Evolutionary conservation across 2,329 filamentous ascomycete species (phyloP), one percentile per base, ranked within the genome.

Genomic region (Ambrosiella cleistominuta): DNA sequence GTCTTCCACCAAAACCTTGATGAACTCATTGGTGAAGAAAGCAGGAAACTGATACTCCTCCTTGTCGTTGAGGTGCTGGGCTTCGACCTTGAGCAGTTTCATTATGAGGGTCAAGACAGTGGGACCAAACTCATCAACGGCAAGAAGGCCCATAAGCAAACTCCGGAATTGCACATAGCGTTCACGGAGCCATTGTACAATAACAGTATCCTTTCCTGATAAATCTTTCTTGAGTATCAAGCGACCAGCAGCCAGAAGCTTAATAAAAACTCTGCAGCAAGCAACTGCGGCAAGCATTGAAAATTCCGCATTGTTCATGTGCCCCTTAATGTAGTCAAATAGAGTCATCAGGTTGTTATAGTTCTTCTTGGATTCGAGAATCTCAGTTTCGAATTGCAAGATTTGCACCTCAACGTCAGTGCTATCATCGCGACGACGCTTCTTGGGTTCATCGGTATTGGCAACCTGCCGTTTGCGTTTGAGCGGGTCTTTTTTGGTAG

Each of bases 311-410:
- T 77, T 73, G 17, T 73, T 68, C 2, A 76, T 69, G 54, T 66
- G 67, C 68, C 42, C 81, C 70, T 65, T 81, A 50, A 70, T 69
- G 13, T 64, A 77, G 47, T 76, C 76, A 51, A 95, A 74, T 42
- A 97, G 72, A 9, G 77, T 79, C 7, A 81, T 77, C 65, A 97
- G 91, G 67, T 95, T 88, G 74, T 95, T 95, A 75, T 94, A 95
- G 70, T 95, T 80, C 69, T 89, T 88, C 66, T 82, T 86, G 54
- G 89, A 95, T 69, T 93, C 83, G 62, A 89, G 71, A 58, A 97
- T 89, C 59, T 86, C 83, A 62, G 80, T 76, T 71, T 96, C 90
- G 57, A 96, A 77, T 57, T 80, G 72, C 47, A 91, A 71, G 60
- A 95, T 86, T 62, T 81, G 78, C 58, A 79, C 75, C 66, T 84